phyloP scores from a whole-genome alignment of 495 filamentous ascomycete genomes.

The Entonaema liquescens region DNA sequence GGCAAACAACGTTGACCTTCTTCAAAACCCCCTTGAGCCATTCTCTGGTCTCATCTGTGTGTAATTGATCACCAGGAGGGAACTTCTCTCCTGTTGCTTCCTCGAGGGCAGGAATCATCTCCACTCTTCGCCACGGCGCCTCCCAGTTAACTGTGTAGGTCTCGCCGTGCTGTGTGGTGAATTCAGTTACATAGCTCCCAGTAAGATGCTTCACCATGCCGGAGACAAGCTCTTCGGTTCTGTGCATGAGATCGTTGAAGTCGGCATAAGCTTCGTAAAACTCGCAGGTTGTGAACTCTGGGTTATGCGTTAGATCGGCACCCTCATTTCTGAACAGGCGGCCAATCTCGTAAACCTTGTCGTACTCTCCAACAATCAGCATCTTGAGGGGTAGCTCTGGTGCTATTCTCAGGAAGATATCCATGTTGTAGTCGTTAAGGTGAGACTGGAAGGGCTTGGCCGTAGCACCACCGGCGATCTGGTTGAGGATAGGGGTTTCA shows the following conservation, averaged over 20 bases:
- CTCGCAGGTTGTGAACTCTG: slow-evolving; percentile 97
- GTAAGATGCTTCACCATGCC: slow-evolving; percentile 90
- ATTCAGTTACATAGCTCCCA: slow-evolving; percentile 83
- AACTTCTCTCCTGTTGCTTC: slow-evolving; percentile 91
- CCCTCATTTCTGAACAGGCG: slow-evolving; percentile 94
- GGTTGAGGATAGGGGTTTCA: slow-evolving; percentile 98
- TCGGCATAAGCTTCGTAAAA: slow-evolving; percentile 98
- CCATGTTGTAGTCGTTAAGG: slow-evolving; percentile 92
- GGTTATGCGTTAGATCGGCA: slow-evolving; percentile 97
- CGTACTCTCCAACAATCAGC: slow-evolving; percentile 90
- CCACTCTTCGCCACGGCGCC: slow-evolving; percentile 88
- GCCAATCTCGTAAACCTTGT: slow-evolving; percentile 93
- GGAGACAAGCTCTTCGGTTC: slow-evolving; percentile 94
- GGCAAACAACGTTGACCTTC: slow-evolving; percentile 90
- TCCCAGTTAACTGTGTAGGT: slow-evolving; percentile 93
- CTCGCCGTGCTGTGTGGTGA: slow-evolving; percentile 82
- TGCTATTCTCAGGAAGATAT: slow-evolving; percentile 92
- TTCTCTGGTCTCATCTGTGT: slow-evolving; percentile 84
- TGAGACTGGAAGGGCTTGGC: slow-evolving; percentile 95
- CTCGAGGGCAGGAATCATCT: slow-evolving; percentile 97
- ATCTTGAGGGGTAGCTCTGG: slow-evolving; percentile 97
- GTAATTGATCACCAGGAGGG: slow-evolving; percentile 85
- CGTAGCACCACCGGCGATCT: slow-evolving; percentile 93
- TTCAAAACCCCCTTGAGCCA: slow-evolving; percentile 85
- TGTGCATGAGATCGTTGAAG: slow-evolving; percentile 88